phyloP scores from a whole-genome alignment of 2,329 filamentous ascomycete genomes.

The Trichoderma koningiopsis region DNA sequence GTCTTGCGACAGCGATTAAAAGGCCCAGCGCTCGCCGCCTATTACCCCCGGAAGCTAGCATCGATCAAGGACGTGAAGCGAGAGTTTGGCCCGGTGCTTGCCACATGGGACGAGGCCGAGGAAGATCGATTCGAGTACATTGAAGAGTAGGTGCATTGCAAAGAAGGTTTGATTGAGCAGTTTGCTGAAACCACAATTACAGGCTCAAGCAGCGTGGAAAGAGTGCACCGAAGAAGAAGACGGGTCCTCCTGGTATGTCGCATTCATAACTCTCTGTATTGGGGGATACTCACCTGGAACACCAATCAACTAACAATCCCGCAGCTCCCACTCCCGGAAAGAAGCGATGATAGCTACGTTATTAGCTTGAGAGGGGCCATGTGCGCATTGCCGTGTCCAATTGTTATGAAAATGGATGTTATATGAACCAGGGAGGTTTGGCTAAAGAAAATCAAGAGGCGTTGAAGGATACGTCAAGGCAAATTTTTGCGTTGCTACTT shows the following conservation, averaged over 20 bases:
- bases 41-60: conserved; percentile 79
- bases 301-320: neutral
- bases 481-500: neutral
- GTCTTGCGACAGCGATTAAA: conserved; percentile 84
- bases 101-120: conserved; percentile 74
- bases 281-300: neutral
- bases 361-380: neutral
- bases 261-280: neutral
- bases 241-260: conserved; percentile 47
- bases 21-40: conserved; percentile 80
- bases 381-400: neutral
- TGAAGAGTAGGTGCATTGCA: conserved; percentile 54
- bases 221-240: conserved; percentile 87
- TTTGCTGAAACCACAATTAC: conserved; percentile 36
- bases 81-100: conserved; percentile 65
- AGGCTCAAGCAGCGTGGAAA: conserved; percentile 81
- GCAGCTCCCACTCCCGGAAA: conserved; percentile 37
- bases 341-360: conserved; percentile 34
- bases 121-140: conserved; percentile 78
- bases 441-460: neutral
- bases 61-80: conserved; percentile 74
- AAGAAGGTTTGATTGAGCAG: conserved; percentile 1
- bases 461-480: conserved; percentile 7
- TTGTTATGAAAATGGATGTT: neutral
- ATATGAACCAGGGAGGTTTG: neutral